Conservation (phyloP, 148 eudicot species). For the Arctostaphylos glauca region DNA sequence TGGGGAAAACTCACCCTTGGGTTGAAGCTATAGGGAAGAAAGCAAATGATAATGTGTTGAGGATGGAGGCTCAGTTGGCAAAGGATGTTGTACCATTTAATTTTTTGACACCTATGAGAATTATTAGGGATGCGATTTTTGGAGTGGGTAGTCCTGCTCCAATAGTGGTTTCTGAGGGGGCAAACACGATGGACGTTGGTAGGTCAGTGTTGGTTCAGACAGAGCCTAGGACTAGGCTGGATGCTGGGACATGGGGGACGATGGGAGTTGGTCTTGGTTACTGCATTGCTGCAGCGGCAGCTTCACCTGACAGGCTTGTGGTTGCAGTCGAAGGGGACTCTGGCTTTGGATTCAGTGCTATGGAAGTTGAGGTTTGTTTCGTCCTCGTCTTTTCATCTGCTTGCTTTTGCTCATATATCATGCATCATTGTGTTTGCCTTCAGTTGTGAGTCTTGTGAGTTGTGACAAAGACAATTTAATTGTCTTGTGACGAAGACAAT, state of each 20-base stretch:
- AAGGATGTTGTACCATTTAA: constrained; percentile 93
- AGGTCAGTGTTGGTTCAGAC: constrained; percentile 77
- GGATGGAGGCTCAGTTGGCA: constrained; percentile 75
- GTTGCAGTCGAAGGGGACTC: constrained; percentile 99
- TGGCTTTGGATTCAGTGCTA: constrained; percentile 96
- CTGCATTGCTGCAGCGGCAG: constrained; percentile 98
- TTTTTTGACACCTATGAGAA: constrained; percentile 87
- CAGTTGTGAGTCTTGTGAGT: no score
- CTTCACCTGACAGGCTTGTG: constrained; percentile 89
- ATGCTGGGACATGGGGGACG: constrained; percentile 99
- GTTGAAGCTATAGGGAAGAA: constrained; percentile 64
- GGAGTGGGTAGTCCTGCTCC: constrained; percentile 86
- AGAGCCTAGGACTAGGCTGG: constrained; percentile 97
- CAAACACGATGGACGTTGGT: constrained; percentile 97
- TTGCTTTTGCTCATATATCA: not conserved
- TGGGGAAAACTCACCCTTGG: constrained; percentile 80
- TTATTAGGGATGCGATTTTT: constrained; percentile 77
- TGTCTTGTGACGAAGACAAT: no score
- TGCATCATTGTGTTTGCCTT: not conserved
- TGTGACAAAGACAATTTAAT: not conserved
- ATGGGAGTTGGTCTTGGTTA: constrained; percentile 99
- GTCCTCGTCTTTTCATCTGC: not conserved
- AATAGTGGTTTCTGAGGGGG: constrained; percentile 88
- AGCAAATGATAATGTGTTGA: constrained; percentile 73
- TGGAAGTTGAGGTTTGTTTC: constrained; percentile 92